Percentiles rank a stretch among this genome's conserved stretches.
phyloP scores from a whole-genome alignment of 2,329 filamentous ascomycete genomes.

The Penicillium aurantiogriseum region DNA sequence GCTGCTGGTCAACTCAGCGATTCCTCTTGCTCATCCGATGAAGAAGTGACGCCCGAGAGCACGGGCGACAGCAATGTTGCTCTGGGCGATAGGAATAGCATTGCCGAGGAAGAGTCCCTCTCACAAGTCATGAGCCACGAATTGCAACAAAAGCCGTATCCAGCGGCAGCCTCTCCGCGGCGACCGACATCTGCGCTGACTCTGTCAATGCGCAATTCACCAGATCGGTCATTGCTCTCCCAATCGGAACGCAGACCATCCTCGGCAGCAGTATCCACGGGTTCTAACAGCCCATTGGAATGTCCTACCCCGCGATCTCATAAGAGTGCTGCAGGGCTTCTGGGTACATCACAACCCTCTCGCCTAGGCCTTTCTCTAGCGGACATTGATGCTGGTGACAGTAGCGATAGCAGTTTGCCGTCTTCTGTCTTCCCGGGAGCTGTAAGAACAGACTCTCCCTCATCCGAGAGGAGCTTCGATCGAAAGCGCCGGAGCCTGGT shows the following conservation, averaged over 20 bases:
- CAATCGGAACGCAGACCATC: constrained; percentile 49
- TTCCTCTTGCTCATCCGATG: constrained; percentile 63
- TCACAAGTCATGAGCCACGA: constrained; percentile 14
- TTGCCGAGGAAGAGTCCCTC: constrained; percentile 10
- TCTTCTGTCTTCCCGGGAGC: constrained; percentile 74
- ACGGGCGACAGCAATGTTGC: constrained; percentile 3
- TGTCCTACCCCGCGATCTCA: constrained; percentile 89
- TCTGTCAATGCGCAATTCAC: constrained; percentile 55
- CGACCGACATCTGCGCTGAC: constrained; percentile 52
- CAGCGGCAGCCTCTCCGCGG: constrained; percentile 16
- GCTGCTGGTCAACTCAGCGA: constrained; percentile 82
- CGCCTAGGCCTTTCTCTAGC: constrained; percentile 76
- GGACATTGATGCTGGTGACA: constrained; percentile 79
- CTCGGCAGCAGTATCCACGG: constrained; percentile 70
- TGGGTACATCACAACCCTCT: constrained; percentile 58
- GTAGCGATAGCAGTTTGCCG: constrained; percentile 80
- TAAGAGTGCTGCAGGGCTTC: constrained; percentile 57
- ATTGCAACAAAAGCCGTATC: constrained; percentile 8
- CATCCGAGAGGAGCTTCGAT: constrained; percentile 81
- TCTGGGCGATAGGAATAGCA: constrained; percentile 2
- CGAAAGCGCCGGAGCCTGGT: constrained; percentile 85
- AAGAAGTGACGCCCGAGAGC: constrained; percentile 49
- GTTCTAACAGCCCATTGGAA: constrained; percentile 86
- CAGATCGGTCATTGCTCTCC: constrained; percentile 49
- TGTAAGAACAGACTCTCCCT: constrained; percentile 80